phyloP scores from a whole-genome alignment of 345 rosid species.

The Punica granatum region DNA sequence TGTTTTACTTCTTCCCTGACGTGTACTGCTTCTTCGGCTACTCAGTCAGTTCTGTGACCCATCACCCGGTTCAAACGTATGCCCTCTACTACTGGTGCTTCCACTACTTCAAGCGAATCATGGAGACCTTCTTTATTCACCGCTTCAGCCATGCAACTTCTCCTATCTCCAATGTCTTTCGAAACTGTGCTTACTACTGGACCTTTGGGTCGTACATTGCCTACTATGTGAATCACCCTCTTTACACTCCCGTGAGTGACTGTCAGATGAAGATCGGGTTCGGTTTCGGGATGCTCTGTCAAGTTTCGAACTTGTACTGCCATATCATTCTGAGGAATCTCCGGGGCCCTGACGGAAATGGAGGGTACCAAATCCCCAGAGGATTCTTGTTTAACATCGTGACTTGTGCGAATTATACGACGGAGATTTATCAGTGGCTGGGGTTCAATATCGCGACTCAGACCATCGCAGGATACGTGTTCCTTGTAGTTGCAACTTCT shows the following conservation, averaged over 20 bases:
- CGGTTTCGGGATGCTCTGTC: conserved; percentile 71
- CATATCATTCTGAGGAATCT: conserved; percentile 79
- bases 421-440: conserved; percentile 96
- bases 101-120: conserved; percentile 90
- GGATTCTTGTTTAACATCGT: conserved; percentile 94
- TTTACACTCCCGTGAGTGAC: conserved; percentile 83
- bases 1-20: conserved; percentile 71
- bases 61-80: conserved; percentile 85
- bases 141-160: conserved; percentile 95
- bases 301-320: conserved; percentile 79
- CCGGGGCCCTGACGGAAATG: conserved; percentile 57
- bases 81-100: conserved; percentile 93
- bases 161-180: conserved; percentile 80
- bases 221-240: conserved; percentile 89
- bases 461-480: conserved; percentile 80
- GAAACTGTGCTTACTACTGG: conserved; percentile 96
- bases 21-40: conserved; percentile 77
- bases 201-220: conserved; percentile 79
- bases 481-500: conserved; percentile 64
- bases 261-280: conserved; percentile 97
- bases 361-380: conserved; percentile 85
- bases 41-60: conserved; percentile 45
- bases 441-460: conserved; percentile 97
- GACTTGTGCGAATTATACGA: conserved; percentile 95
- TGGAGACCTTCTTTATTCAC: conserved; percentile 93